Evolutionary conservation across 2,329 filamentous ascomycete species (phyloP).

Genomic region (Xylaria sp.): DNA sequence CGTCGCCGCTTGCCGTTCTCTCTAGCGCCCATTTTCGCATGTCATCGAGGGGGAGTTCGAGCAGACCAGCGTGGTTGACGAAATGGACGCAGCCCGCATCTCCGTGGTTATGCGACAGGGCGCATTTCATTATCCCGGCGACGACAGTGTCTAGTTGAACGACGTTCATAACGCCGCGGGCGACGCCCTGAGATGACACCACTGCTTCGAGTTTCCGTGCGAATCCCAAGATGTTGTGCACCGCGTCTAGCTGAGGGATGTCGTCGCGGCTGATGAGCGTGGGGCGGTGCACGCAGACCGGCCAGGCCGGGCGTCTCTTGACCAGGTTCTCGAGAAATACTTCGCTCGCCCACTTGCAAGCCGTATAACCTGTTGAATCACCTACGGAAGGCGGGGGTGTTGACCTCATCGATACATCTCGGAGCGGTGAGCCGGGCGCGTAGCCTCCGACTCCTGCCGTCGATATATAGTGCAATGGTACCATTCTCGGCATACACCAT

Average conservation of each 20-base stretch:
- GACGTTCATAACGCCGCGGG: background rate
- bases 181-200: background rate
- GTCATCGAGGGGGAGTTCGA: background rate
- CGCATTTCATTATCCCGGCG: constrained; percentile 27
- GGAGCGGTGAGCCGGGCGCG: background rate
- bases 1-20: background rate
- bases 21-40: background rate
- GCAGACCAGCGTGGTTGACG: background rate
- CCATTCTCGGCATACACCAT: constrained; percentile 1
- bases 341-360: constrained; percentile 55
- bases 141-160: background rate
- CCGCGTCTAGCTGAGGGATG: background rate
- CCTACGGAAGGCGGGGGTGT: constrained; percentile 39
- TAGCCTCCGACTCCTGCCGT: constrained; percentile 13
- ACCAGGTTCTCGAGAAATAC: constrained; percentile 49
- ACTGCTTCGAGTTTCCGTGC: constrained; percentile 4
- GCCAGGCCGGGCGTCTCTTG: constrained; percentile 34
- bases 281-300: constrained; percentile 49
- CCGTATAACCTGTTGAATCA: constrained; percentile 49
- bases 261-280: constrained; percentile 30
- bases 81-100: constrained; percentile 2
- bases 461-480: constrained; percentile 38
- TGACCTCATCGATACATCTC: background rate
- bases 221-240: constrained; percentile 2
- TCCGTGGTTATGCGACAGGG: constrained; percentile 5